phyloP scores from a whole-genome alignment of 1,139 yeast species.

The Protomyces arabidopsidicola region DNA sequence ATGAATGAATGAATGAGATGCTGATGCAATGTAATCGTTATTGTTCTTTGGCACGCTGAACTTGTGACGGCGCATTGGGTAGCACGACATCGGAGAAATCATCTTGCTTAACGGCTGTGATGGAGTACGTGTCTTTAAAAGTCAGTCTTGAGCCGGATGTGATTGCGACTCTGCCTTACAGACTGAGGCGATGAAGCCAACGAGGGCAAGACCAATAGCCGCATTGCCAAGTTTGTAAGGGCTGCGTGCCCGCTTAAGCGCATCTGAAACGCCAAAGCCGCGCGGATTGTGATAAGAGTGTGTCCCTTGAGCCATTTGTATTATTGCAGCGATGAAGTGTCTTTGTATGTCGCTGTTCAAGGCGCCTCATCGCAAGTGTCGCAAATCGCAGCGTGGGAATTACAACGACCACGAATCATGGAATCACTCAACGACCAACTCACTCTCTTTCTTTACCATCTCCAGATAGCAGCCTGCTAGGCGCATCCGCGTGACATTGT shows the following conservation, averaged over 20 bases:
- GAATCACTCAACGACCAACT: no score
- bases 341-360: no score
- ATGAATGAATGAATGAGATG: no score
- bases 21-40: not conserved
- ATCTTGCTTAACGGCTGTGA: constrained; percentile 28
- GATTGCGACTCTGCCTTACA: constrained; percentile 7
- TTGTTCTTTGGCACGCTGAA: not conserved
- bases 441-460: no score
- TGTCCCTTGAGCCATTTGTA: constrained; percentile 3
- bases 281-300: constrained; percentile 3
- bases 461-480: no score
- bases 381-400: no score
- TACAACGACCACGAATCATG: no score
- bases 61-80: constrained; percentile 4
- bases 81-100: constrained; percentile 27
- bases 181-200: constrained; percentile 20
- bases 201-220: constrained; percentile 16
- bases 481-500: not conserved
- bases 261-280: constrained; percentile 15
- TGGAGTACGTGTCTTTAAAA: constrained; percentile 21
- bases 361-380: no score
- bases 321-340: no score
- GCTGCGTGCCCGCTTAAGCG: constrained; percentile 8
- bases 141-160: not conserved
- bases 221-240: constrained; percentile 18